These are phyloP conservation scores for Sisymbrium altissimum DNA, from an alignment of 345 rosid genomes.

Conservation along the genomic window DNA sequence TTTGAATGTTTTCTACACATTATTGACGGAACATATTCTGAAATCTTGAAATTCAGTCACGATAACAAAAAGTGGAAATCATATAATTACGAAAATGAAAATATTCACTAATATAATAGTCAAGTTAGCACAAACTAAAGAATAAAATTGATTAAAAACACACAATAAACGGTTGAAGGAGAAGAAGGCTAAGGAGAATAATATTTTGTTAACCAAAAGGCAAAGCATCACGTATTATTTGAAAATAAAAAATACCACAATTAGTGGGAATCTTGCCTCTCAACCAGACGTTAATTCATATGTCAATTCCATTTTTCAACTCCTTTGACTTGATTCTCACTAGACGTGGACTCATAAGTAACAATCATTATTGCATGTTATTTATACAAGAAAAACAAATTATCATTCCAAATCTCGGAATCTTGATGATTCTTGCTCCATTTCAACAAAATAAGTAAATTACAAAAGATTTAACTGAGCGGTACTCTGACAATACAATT, in stretches of 20 bases:
- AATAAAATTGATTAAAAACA: not conserved
- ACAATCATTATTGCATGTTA: not conserved
- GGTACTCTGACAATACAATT: not conserved
- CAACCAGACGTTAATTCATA: conserved; percentile 18
- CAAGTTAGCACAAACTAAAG: not conserved
- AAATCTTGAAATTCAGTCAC: not conserved
- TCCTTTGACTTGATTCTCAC: conserved; percentile 4
- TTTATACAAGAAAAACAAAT: not conserved
- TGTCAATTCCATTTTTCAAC: conserved; percentile 4
- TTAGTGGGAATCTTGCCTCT: conserved; percentile 1
- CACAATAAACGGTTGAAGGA: conserved; percentile 6
- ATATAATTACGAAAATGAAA: not conserved
- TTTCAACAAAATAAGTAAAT: not conserved
- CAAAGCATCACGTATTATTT: conserved; percentile 9
- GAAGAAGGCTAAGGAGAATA: not conserved
- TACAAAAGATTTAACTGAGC: not conserved
- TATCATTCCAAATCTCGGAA: not conserved
- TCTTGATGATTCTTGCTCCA: not conserved
- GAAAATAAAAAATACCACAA: not conserved
- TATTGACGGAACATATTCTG: conserved; percentile 8
- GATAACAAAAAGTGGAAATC: not conserved
- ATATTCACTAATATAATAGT: not conserved
- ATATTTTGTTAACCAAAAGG: not conserved
- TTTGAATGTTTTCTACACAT: not conserved
- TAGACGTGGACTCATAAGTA: not conserved